Percentiles rank a stretch among this genome's conserved stretches.
These are phyloP conservation scores for Candida arabinofermentans DNA, from an alignment of 805 yeast species.

Conservation along the genomic window DNA sequence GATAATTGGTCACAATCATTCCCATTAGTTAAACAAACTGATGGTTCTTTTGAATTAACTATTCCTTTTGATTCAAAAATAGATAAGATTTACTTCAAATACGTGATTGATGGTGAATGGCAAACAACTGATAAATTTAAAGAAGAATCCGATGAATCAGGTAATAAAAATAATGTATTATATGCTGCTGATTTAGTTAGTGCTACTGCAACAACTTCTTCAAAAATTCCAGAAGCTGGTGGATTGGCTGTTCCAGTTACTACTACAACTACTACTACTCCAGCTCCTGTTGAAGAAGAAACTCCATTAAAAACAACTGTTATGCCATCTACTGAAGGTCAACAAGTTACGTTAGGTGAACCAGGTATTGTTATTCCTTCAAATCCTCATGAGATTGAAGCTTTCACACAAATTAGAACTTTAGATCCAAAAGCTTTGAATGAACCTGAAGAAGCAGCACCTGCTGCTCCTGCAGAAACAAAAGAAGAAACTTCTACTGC, in stretches of 20 bases:
- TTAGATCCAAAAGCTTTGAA: slow-evolving; percentile 61
- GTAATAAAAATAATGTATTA: slow-evolving; percentile 50
- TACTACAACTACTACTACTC: slow-evolving; percentile 40
- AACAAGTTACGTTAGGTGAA: slow-evolving; percentile 50
- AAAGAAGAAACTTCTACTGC: slow-evolving; percentile 22
- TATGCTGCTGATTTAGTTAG: slow-evolving; percentile 33
- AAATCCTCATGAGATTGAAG: slow-evolving; percentile 61
- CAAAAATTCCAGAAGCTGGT: slow-evolving; percentile 44
- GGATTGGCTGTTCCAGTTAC: slow-evolving; percentile 33
- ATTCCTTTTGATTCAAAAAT: slow-evolving; percentile 25
- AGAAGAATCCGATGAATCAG: slow-evolving; percentile 44
- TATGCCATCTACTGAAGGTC: slow-evolving; percentile 42
- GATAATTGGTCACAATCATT: slow-evolving; percentile 53
- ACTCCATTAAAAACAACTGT: slow-evolving; percentile 33
- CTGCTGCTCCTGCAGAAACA: slow-evolving; percentile 41
- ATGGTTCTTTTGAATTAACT: slow-evolving; percentile 32
- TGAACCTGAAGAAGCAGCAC: slow-evolving; percentile 26
- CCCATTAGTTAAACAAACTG: slow-evolving; percentile 41
- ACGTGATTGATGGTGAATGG: slow-evolving; percentile 62
- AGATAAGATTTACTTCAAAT: slow-evolving; percentile 41
- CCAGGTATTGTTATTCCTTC: slow-evolving; percentile 71
- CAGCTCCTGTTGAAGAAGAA: slow-evolving; percentile 43
- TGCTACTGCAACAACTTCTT: slow-evolving; percentile 21
- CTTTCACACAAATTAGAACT: slow-evolving; percentile 53
- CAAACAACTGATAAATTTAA: slow-evolving; percentile 35